phyloP scores from a whole-genome alignment of 306 rosid genomes.

The Ziziphus jujuba region DNA sequence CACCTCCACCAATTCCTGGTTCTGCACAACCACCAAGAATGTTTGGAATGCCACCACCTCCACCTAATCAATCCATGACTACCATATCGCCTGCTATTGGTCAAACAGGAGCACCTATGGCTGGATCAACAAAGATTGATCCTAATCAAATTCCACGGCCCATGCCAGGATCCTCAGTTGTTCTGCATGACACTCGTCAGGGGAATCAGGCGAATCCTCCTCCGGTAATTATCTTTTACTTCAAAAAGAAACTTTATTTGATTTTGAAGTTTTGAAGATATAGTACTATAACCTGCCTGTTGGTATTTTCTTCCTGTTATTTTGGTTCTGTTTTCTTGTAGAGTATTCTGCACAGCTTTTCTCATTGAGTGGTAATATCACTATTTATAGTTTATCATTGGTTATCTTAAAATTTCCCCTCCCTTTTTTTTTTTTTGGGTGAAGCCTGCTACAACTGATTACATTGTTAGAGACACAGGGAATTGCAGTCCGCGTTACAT shows the following conservation, averaged over 20 bases:
- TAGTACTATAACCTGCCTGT: slow-evolving; percentile 7
- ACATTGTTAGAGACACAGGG: slow-evolving; percentile 80
- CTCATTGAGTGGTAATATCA: slow-evolving; percentile 1
- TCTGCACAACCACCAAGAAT: slow-evolving; percentile 69
- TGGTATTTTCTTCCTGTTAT: background rate
- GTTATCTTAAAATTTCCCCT: slow-evolving; percentile 13
- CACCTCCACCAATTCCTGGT: slow-evolving; percentile 69
- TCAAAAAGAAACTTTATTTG: background rate
- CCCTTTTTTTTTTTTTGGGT: slow-evolving; percentile 30
- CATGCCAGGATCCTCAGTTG: slow-evolving; percentile 71
- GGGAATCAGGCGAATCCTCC: slow-evolving; percentile 90
- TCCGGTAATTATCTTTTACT: slow-evolving; percentile 58
- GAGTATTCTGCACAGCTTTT: slow-evolving; percentile 15
- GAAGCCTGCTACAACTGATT: slow-evolving; percentile 97
- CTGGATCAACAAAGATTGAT: slow-evolving; percentile 87
- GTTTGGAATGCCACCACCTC: slow-evolving; percentile 88
- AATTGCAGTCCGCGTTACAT: slow-evolving; percentile 98
- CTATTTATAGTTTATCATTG: slow-evolving; percentile 22
- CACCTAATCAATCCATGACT: slow-evolving; percentile 89
- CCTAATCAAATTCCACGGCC: slow-evolving; percentile 99
- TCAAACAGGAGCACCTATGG: slow-evolving; percentile 86
- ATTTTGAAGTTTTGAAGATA: slow-evolving; percentile 4
- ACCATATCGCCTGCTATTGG: slow-evolving; percentile 78
- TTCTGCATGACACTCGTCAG: slow-evolving; percentile 85
- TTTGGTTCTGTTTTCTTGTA: background rate